Base-by-base conservation (phyloP, 2,329 filamentous ascomycete genomes). In the Torrubiella hemipterigena region DNA sequence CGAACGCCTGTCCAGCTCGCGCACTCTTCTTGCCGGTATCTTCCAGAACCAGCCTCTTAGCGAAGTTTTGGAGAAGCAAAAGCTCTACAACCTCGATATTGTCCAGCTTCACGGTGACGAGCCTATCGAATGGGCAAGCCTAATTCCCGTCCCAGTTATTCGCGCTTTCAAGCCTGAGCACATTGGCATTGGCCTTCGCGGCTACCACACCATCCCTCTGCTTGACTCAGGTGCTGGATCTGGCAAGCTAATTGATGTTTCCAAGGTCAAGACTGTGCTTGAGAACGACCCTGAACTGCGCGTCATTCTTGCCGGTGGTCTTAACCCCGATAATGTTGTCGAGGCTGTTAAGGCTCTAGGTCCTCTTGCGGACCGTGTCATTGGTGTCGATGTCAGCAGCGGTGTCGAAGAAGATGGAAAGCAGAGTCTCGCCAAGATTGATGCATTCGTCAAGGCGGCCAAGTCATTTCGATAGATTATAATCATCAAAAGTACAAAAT, bases 91-190 rank as follows among this genome's bases (percentile, higher is more conserved):
- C 27, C 71, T 98, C 26, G 91, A 98, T 50, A 61, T 94, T 32
- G 83, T 98, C 6, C 91, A 98, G 51, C 70, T 98, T 3, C 91
- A 98, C 49, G 93, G 91, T 7, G 70, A 79, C 28, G 93, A 98
- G 51, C 89, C 91, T 3, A 48, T 95, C 4, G 91, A 98, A 52
- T 98, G 89, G 87, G 79, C 87, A 2, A 71, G 61, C 27, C 58
- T 81, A n/a, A 85, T 98, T 29, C 87, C 91, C 2, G 86, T 95
- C 0, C 91, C 91, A 1, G 87, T 98, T 5, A 77, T 98, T 40
- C 78, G 77, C 42, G 81, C 79, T 30, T 98, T 96, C 58, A 75
- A 77, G 32, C 85, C 86, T 0, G 72, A 68, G 3, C 75, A 87
- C 30, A 58, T 72, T n/a, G 82, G 78, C 1, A 61, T 94, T 27